Conservation (phyloP, 2,329 filamentous ascomycete species). For the Aspergillus puulaauensis region DNA sequence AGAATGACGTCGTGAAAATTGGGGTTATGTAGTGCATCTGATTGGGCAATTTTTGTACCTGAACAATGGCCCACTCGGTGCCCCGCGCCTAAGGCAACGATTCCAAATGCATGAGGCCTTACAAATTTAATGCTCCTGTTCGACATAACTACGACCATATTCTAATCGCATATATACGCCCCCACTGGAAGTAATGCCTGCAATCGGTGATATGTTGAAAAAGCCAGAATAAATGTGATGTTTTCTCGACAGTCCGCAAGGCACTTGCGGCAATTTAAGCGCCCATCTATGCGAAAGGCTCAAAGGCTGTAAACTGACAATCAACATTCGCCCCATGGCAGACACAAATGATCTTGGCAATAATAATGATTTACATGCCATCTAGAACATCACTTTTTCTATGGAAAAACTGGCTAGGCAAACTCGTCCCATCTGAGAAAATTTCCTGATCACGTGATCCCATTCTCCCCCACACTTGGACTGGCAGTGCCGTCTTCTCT, state of each 20-base stretch:
- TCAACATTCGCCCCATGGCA: neutral
- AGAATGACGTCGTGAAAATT: constrained; percentile 11
- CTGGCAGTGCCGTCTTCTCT: constrained; percentile 2
- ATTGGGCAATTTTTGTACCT: constrained; percentile 4
- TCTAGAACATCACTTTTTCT: neutral
- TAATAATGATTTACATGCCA: neutral
- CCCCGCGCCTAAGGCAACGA: constrained; percentile 6
- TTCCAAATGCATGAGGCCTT: neutral
- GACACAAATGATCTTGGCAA: neutral
- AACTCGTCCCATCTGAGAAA: constrained; percentile 4
- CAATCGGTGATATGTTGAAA: neutral
- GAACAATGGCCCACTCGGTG: neutral
- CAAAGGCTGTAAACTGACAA: neutral
- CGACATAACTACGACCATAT: neutral
- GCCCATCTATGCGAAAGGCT: too few species aligned
- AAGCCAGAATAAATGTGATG: neutral
- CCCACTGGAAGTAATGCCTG: too few species aligned
- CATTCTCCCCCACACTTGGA: neutral
- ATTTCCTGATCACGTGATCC: constrained; percentile 32
- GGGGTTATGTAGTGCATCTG: neutral
- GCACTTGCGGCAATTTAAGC: too few species aligned
- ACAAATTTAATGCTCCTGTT: neutral
- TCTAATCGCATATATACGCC: too few species aligned
- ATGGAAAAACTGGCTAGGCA: neutral
- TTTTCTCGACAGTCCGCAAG: too few species aligned